Conservation (phyloP, 352 stramenopile genomes). For the Pythium plurisporium region DNA sequence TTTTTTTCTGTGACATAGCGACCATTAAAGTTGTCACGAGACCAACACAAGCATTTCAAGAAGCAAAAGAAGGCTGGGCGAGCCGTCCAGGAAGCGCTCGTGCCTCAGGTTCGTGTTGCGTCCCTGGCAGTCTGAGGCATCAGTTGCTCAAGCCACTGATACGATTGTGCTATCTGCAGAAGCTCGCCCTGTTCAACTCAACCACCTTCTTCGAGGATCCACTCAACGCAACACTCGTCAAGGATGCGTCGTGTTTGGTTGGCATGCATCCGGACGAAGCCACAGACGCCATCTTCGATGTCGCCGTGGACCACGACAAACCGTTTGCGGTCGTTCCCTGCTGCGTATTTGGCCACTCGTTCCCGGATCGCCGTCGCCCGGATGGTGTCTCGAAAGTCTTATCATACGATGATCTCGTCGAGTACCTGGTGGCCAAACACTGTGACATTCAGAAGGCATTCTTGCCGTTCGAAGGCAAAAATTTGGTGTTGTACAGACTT, state of each 20-base stretch:
- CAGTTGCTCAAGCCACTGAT: too few relatives aligned
- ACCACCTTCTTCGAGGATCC: conserved; percentile 48
- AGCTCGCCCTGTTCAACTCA: conserved; percentile 55
- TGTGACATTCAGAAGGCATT: conserved; percentile 52
- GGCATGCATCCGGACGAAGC: conserved; percentile 95
- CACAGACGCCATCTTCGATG: conserved; percentile 93
- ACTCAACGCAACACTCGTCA: conserved; percentile 48
- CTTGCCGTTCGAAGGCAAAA: conserved; percentile 80
- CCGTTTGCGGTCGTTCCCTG: conserved; percentile 96
- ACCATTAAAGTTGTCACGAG: conserved; percentile 62
- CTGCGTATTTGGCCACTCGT: conserved; percentile 92
- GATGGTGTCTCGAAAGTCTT: conserved; percentile 47
- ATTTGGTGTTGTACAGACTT: conserved; percentile 65
- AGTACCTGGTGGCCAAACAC: conserved; percentile 76
- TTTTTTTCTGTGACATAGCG: conserved; percentile 29
- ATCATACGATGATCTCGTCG: conserved; percentile 74
- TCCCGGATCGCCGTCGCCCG: conserved; percentile 59
- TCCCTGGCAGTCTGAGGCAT: too few relatives aligned
- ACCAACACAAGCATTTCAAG: conserved; percentile 70
- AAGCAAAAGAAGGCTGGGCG: conserved; percentile 46
- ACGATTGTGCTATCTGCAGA: conserved; percentile 12
- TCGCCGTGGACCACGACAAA: conserved; percentile 86
- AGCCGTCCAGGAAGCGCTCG: conserved; percentile 29
- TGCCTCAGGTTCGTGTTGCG: conserved; percentile 38
- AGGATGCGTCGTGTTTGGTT: conserved; percentile 77